Evolutionary conservation across 306 rosid species (phyloP).

Genomic region (Begonia fuchsioides): DNA sequence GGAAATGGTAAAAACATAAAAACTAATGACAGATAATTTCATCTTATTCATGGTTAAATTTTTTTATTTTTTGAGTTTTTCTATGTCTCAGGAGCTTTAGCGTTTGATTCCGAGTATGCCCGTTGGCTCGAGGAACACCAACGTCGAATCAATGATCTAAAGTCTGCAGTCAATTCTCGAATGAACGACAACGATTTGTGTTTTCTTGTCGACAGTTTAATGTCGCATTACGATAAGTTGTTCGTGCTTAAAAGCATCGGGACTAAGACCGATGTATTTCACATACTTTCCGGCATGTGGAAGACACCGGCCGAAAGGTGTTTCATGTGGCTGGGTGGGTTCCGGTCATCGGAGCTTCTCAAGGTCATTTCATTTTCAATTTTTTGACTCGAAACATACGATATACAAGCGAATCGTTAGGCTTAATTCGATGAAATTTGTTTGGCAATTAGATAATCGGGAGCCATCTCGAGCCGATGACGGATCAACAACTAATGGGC

Average conservation of each 20-base stretch:
- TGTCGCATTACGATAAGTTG: constrained; percentile 55
- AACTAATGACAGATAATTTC: too few relatives aligned
- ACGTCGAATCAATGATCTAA: constrained; percentile 36
- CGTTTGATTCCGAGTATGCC: constrained; percentile 57
- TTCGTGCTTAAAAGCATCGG: constrained; percentile 59
- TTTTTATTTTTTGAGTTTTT: too few relatives aligned
- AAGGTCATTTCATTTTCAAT: constrained; percentile 25
- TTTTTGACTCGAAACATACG: background rate
- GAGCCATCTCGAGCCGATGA: constrained; percentile 70
- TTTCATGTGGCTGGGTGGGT: constrained; percentile 94
- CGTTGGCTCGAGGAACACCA: constrained; percentile 78
- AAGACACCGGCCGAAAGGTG: constrained; percentile 80
- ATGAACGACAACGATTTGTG: constrained; percentile 50
- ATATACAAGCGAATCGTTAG: background rate
- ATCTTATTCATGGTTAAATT: too few relatives aligned
- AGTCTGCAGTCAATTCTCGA: constrained; percentile 50
- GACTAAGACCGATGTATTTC: constrained; percentile 76
- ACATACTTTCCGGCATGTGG: constrained; percentile 88
- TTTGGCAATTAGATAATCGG: constrained; percentile 40
- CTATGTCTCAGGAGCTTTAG: constrained; percentile 33
- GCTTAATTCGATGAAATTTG: background rate
- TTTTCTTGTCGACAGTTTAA: constrained; percentile 54
- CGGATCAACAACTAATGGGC: constrained; percentile 66
- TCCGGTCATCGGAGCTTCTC: constrained; percentile 75
- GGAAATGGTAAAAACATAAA: constrained; percentile 34